phyloP scores from a whole-genome alignment of 1,284 basidiomycete species.

The Ganoderma lingzhi region DNA sequence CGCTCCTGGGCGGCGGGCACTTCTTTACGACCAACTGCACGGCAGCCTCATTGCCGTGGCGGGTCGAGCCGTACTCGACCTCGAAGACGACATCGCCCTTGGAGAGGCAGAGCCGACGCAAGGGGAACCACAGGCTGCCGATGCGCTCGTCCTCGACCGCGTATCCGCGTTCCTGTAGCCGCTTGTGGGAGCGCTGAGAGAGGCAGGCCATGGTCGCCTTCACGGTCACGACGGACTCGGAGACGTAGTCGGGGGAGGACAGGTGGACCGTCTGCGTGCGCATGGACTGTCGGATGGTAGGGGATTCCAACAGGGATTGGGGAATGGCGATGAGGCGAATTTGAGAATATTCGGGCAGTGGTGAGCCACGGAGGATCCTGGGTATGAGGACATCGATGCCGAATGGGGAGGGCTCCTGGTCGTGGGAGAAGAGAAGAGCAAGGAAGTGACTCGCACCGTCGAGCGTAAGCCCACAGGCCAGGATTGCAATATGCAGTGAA shows the following conservation, averaged over 20 bases:
- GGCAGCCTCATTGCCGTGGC: neutral
- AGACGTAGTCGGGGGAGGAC: neutral
- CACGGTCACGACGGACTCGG: conserved; percentile 1
- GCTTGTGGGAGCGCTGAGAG: neutral
- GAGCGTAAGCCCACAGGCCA: neutral
- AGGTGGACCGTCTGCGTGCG: neutral
- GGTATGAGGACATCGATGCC: conserved; percentile 7
- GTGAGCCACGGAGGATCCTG: neutral
- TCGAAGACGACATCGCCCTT: conserved; percentile 3
- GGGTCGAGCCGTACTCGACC: conserved; percentile 7
- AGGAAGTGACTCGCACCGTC: neutral
- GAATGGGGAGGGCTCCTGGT: conserved; percentile 2
- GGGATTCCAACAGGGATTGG: neutral
- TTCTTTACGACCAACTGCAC: neutral
- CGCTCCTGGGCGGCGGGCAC: neutral
- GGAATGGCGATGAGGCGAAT: neutral
- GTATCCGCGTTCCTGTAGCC: neutral
- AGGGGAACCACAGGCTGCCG: conserved; percentile 3
- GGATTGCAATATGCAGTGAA: neutral
- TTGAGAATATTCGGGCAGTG: neutral
- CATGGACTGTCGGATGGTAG: neutral
- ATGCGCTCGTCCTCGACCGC: neutral
- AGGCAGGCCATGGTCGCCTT: neutral
- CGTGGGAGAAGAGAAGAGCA: neutral
- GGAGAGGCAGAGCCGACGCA: neutral